A percentile compares a stretch with the other conserved stretches of the same genome.
Conservation (phyloP, 306 rosid genomes). For the Fagus sylvatica region DNA sequence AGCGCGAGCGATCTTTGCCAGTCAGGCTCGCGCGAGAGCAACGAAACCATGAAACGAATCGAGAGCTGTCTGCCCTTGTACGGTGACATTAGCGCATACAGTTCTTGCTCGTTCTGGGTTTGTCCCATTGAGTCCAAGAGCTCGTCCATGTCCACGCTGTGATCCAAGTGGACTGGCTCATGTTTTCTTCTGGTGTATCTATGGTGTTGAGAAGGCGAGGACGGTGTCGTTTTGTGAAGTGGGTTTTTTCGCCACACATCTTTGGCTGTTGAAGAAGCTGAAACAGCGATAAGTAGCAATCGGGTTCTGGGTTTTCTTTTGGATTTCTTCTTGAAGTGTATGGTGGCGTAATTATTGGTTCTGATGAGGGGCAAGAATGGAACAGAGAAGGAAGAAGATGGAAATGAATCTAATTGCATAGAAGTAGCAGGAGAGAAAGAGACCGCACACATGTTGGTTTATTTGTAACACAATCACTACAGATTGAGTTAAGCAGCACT, state of each 20-base stretch:
- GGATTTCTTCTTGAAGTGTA: slow-evolving; percentile 15
- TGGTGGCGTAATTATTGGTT: slow-evolving; percentile 12
- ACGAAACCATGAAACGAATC: slow-evolving; percentile 73
- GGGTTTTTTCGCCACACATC: slow-evolving; percentile 65
- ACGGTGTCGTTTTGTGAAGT: slow-evolving; percentile 15
- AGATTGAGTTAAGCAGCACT: not conserved
- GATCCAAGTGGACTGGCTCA: slow-evolving; percentile 47
- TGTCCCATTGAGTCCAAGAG: slow-evolving; percentile 51
- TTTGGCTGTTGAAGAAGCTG: slow-evolving; percentile 38
- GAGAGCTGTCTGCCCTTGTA: slow-evolving; percentile 69
- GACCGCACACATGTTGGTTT: slow-evolving; percentile 33
- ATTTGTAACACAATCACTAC: not conserved
- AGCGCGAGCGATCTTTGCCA: slow-evolving; percentile 89
- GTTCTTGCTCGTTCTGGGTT: slow-evolving; percentile 63
- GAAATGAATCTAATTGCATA: slow-evolving; percentile 16
- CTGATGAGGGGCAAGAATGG: slow-evolving; percentile 19
- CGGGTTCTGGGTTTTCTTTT: slow-evolving; percentile 14
- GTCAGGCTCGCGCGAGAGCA: slow-evolving; percentile 77
- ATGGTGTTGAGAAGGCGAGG: slow-evolving; percentile 17
- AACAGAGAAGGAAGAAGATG: slow-evolving; percentile 25
- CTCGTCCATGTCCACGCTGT: slow-evolving; percentile 77
- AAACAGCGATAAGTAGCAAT: slow-evolving; percentile 5
- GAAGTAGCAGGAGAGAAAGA: slow-evolving; percentile 28
- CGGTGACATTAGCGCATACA: slow-evolving; percentile 56
- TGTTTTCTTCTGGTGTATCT: slow-evolving; percentile 40